These are phyloP conservation scores for Talaromyces sp. DNA, from an alignment of 2,329 filamentous ascomycete species.

Conservation along the genomic window DNA sequence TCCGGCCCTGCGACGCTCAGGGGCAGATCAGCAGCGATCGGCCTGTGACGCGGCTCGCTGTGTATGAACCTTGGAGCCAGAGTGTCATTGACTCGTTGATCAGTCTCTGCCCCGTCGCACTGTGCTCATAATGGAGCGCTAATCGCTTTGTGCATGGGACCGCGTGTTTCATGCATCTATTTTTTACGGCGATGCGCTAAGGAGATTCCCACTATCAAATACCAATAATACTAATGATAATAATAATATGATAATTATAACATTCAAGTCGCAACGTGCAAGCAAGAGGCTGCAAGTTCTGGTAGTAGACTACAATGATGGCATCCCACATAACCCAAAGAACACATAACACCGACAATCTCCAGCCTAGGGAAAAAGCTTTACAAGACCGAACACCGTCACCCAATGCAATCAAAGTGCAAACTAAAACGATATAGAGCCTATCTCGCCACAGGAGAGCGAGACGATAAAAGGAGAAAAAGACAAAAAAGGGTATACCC, in stretches of 20 bases:
- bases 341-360: not conserved
- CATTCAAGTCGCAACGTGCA: not conserved
- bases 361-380: not conserved
- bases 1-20: slow-evolving; percentile 3
- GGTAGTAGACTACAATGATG: not conserved
- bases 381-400: not conserved
- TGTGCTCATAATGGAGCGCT: not conserved
- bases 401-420: not conserved
- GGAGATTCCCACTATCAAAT: not conserved
- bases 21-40: slow-evolving; percentile 6
- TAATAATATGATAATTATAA: not conserved
- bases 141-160: not conserved
- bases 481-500: not conserved
- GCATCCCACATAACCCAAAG: not conserved
- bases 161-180: not conserved
- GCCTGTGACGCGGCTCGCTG: not conserved
- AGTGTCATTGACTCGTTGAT: not conserved
- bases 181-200: not conserved
- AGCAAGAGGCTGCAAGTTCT: not conserved
- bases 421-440: not conserved
- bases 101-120: not conserved
- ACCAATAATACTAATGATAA: too few relatives aligned
- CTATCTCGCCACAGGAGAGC: not conserved
- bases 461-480: not conserved
- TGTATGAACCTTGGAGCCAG: not conserved